A percentile compares a stretch with the other conserved stretches of the same genome.
These are phyloP conservation scores for Meripilus lineatus DNA, from an alignment of 1,284 basidiomycete species.

Conservation along the genomic window DNA sequence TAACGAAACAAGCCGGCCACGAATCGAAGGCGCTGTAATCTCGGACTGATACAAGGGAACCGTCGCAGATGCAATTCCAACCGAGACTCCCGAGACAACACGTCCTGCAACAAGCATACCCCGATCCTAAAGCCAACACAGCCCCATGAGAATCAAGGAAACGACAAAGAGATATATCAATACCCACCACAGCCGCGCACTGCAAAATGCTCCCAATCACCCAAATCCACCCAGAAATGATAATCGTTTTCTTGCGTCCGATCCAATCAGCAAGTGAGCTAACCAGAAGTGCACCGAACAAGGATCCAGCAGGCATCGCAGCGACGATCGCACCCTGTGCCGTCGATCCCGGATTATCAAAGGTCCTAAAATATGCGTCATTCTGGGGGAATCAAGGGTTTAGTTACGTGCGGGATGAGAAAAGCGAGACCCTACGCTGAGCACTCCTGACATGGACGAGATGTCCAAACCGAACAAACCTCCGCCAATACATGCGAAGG, in stretches of 20 bases:
- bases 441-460: conserved; percentile 77
- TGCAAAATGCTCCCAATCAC: conserved; percentile 68
- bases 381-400: conserved; percentile 35
- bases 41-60: conserved; percentile 58
- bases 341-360: conserved; percentile 43
- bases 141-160: conserved; percentile 10
- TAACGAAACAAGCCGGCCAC: conserved; percentile 70
- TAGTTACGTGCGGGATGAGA: neutral
- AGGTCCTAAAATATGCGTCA: conserved; percentile 46
- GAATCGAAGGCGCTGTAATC: conserved; percentile 62
- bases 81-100: conserved; percentile 36
- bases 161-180: neutral
- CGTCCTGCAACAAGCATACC: conserved; percentile 46
- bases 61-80: conserved; percentile 35
- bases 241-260: conserved; percentile 63
- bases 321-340: conserved; percentile 75
- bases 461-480: conserved; percentile 78
- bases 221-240: conserved; percentile 65
- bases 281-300: conserved; percentile 57
- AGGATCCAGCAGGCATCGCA: conserved; percentile 69
- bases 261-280: conserved; percentile 58
- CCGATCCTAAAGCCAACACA: conserved; percentile 50
- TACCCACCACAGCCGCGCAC: conserved; percentile 51
- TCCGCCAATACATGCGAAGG: conserved; percentile 78
- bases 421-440: conserved; percentile 42